Evolutionary conservation across 2,329 filamentous ascomycete genomes (phyloP).

Genomic region (Fusarium sp.): DNA sequence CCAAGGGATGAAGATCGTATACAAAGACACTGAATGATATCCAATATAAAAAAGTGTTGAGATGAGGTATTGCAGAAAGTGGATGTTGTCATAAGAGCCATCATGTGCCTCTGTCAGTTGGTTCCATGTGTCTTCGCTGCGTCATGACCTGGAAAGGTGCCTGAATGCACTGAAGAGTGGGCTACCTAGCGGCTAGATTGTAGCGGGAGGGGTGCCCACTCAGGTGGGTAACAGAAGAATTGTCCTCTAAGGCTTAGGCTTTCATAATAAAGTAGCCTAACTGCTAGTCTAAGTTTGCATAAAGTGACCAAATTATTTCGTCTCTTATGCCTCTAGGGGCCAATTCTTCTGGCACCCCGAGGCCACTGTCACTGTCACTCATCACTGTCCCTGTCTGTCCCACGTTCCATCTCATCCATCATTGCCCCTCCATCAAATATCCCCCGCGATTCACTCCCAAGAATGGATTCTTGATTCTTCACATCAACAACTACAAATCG

Average conservation of each 20-base stretch:
- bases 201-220: background rate
- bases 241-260: no score
- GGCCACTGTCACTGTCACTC: background rate
- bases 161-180: conserved; percentile 6
- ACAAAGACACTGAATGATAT: conserved; percentile 1
- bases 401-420: conserved; percentile 19
- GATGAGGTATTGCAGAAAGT: conserved; percentile 16
- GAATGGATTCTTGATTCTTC: conserved; percentile 8
- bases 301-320: no score
- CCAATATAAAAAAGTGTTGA: background rate
- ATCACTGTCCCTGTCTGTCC: conserved; percentile 2
- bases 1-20: background rate
- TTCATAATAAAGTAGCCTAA: no score
- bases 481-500: background rate
- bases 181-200: conserved; percentile 8
- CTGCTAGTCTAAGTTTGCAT: no score
- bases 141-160: conserved; percentile 37
- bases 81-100: conserved; percentile 29
- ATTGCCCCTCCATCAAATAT: conserved; percentile 31
- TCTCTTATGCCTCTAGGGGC: no score
- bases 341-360: no score
- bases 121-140: conserved; percentile 17
- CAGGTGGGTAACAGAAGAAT: no score
- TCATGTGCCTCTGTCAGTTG: conserved; percentile 37
- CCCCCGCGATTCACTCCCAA: conserved; percentile 14